These are phyloP conservation scores for Orychophragmus violaceus DNA, from an alignment of 345 rosid species.

Conservation along the genomic window DNA sequence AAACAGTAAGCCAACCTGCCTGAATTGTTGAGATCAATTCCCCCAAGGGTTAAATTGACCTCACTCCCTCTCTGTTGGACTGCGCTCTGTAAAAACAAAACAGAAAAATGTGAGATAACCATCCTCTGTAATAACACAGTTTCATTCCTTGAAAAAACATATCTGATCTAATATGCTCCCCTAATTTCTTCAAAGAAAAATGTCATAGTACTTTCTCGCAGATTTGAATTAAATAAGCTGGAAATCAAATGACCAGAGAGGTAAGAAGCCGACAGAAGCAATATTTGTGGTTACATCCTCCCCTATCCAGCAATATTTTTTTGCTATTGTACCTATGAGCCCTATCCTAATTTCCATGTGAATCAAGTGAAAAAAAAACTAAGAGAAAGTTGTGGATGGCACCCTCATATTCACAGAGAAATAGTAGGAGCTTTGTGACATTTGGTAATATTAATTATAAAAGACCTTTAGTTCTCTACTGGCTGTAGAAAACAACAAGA, in stretches of 20 bases:
- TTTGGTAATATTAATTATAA: not conserved
- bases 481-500: not conserved
- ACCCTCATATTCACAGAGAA: not conserved
- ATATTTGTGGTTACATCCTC: not conserved
- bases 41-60: constrained; percentile 76
- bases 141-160: not conserved
- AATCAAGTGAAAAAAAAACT: not conserved
- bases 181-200: not conserved
- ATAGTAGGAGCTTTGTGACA: not conserved
- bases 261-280: not conserved
- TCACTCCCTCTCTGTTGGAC: constrained; percentile 64
- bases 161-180: not conserved
- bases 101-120: constrained; percentile 10
- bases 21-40: constrained; percentile 99
- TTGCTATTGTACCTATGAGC: not conserved
- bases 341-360: constrained; percentile 4
- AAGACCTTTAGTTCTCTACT: not conserved
- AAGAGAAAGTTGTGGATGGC: not conserved
- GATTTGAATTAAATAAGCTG: not conserved
- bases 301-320: not conserved
- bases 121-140: not conserved
- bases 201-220: not conserved
- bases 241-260: not conserved
- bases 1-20: constrained; percentile 92
- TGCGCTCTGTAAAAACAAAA: constrained; percentile 46